Evolutionary conservation across 176 grass and related monocot genomes (phyloP), one percentile per base, ranked within the genome.

Genomic region (Ensete ventricosum): DNA sequence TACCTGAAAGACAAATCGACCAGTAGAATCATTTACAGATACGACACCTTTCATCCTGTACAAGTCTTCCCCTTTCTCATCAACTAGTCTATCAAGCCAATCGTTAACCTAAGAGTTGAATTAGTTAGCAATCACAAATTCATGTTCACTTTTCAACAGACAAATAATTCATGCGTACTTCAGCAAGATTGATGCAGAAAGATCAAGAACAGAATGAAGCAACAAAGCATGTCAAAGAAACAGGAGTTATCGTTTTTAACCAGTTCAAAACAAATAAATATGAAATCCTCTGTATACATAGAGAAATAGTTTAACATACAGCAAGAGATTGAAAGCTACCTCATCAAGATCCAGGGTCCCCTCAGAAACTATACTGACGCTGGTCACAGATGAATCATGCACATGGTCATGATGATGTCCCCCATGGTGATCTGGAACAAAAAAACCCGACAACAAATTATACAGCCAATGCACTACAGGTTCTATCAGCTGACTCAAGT

Each of bases 11-110:
- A 92, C 75, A 5, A 83, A 92, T 12, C 83, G 89, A 20, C 89
- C 89, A 43, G 86, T 88, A 25, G 86, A 92, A 23, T 85, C 89
- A 64, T 88, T 92, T 50, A 92, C 85, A 4, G 85, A 92, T 53
- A 92, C 50, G 11, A 92, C 81, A 81, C 89, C 89, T 72, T 92
- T 92, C 70, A 92, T 73, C 78, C 89, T 88, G 83, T 92, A 88
- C 27, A 92, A 82, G 58, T 92, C 89, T 73, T 86, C 89, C 9
- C 86, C 89, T 79, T 88, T 88, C 76, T 88, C 86, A 7, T 92
- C 78, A 62, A 88, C 89, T 16, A 92, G 66, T 60, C 89, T 88
- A 78, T 92, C 89, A 1, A 88, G 75, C 89, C 89, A 92, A 83
- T 92, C 86, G 43, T 92, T 92, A 12, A 86, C 67, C 89, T 88